Conservation (phyloP, 2,329 filamentous ascomycete species). For the Epichloe sibirici region DNA sequence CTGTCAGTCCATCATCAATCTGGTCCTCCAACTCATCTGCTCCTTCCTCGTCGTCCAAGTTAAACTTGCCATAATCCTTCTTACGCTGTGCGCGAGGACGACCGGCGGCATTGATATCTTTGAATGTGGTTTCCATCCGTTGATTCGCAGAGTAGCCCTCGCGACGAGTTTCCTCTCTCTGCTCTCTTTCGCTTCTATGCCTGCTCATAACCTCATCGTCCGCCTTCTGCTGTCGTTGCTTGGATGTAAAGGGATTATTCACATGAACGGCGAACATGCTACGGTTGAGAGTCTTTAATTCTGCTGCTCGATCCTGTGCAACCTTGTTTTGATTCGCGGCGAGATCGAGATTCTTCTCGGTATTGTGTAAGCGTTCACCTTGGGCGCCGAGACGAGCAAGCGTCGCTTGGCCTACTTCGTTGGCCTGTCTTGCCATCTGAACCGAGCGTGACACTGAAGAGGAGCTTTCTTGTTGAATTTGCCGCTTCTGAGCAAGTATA, state of each 20-base stretch:
- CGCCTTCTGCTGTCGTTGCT: constrained; percentile 47
- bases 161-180: constrained; percentile 48
- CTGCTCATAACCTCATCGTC: constrained; percentile 60
- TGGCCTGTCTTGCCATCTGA: constrained; percentile 31
- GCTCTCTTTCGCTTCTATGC: constrained; percentile 51
- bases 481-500: constrained; percentile 38
- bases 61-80: constrained; percentile 49
- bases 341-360: constrained; percentile 71
- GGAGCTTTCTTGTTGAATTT: constrained; percentile 67
- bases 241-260: constrained; percentile 63
- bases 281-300: constrained; percentile 74
- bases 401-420: constrained; percentile 53
- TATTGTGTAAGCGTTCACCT: constrained; percentile 69
- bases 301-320: constrained; percentile 67
- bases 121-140: constrained; percentile 40
- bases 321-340: constrained; percentile 64
- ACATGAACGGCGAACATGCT: constrained; percentile 87
- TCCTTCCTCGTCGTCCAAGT: constrained; percentile 55
- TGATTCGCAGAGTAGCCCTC: constrained; percentile 39
- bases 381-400: constrained; percentile 64
- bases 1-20: constrained; percentile 48
- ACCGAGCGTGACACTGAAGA: constrained; percentile 27
- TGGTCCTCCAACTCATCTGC: constrained; percentile 32
- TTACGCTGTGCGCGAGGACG: constrained; percentile 21
- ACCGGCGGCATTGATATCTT: constrained; percentile 23